Evolutionary conservation across 169 alveolate species (phyloP).

Genomic region (Eimeria acervulina): DNA sequence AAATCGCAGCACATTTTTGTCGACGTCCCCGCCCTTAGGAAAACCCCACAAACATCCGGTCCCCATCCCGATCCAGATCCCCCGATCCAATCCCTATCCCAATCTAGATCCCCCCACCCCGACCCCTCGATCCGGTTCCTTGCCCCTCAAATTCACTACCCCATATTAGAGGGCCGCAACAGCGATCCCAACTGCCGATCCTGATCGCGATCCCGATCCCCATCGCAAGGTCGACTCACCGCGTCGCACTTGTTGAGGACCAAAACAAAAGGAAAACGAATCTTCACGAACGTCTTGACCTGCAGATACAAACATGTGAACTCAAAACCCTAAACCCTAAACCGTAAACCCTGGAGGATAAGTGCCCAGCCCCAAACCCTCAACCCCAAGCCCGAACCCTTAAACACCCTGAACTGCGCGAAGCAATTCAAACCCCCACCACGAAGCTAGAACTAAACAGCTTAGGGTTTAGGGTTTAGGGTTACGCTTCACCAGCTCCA

Average conservation of each 20-base stretch:
- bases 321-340: not conserved
- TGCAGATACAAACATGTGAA: not conserved
- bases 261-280: constrained; percentile 88
- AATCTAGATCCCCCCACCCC: not conserved
- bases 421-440: too few species aligned
- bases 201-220: constrained; percentile 43
- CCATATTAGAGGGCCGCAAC: not conserved
- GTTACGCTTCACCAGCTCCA: constrained; percentile 40
- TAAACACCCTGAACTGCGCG: not conserved
- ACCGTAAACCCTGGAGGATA: not conserved
- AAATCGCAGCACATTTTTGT: constrained; percentile 80
- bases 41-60: not conserved
- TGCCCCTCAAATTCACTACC: not conserved
- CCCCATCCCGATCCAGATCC: not conserved
- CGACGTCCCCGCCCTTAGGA: constrained; percentile 86
- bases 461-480: not conserved
- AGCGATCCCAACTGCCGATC: not conserved
- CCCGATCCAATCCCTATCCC: not conserved
- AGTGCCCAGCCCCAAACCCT: not conserved
- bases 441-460: too few species aligned
- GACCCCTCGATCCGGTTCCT: not conserved
- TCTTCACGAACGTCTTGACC: constrained; percentile 85
- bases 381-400: not conserved
- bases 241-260: constrained; percentile 89
- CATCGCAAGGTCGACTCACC: constrained; percentile 77